These are phyloP conservation scores for Trametes elegans DNA, from an alignment of 768 basidiomycete species.

Conservation along the genomic window DNA sequence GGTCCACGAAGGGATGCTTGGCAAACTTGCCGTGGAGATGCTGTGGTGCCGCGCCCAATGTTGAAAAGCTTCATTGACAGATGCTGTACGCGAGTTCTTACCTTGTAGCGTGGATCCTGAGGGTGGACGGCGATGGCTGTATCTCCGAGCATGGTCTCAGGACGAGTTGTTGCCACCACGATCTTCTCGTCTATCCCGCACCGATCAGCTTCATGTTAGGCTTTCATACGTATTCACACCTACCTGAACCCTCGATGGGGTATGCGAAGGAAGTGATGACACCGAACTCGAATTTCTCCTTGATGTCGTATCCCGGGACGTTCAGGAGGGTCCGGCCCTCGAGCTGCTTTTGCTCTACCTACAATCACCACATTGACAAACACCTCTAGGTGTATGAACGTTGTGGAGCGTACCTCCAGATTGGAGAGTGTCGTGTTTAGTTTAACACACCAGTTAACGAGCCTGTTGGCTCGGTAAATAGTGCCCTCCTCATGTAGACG, in stretches of 20 bases:
- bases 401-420: slow-evolving; percentile 62
- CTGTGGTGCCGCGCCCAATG: no score
- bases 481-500: slow-evolving; percentile 87
- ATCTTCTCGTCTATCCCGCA: slow-evolving; percentile 79
- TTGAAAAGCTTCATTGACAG: no score
- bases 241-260: slow-evolving; percentile 81
- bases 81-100: no score
- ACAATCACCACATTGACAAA: not conserved
- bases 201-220: not conserved
- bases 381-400: not conserved
- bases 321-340: slow-evolving; percentile 80
- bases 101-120: slow-evolving; percentile 85
- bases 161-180: slow-evolving; percentile 94
- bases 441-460: slow-evolving; percentile 97
- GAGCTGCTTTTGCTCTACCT: slow-evolving; percentile 93
- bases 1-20: slow-evolving; percentile 82
- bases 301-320: slow-evolving; percentile 93
- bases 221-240: slow-evolving; percentile 20
- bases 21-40: slow-evolving; percentile 95
- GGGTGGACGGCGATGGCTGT: slow-evolving; percentile 97
- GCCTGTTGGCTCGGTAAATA: slow-evolving; percentile 91
- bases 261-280: slow-evolving; percentile 97
- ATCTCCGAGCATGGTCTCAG: slow-evolving; percentile 98
- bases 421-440: slow-evolving; percentile 98
- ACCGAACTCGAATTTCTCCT: slow-evolving; percentile 96